Percentiles rank a stretch among this genome's conserved stretches.
These are phyloP conservation scores for Spizellomyces sp. DNA, from an alignment of 192 early-diverging fungal species.

Conservation along the genomic window DNA sequence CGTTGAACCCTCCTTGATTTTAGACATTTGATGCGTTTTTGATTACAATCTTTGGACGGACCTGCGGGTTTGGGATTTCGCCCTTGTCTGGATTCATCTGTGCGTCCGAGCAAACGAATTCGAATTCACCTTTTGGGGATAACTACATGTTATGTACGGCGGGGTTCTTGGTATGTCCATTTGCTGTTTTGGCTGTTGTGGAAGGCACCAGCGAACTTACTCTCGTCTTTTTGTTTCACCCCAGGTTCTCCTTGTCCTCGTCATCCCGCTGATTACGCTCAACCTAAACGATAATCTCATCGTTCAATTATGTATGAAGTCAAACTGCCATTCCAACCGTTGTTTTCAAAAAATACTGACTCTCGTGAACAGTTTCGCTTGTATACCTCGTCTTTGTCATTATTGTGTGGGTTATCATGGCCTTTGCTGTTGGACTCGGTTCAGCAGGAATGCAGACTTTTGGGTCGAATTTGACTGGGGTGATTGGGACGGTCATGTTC, in stretches of 20 bases:
- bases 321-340: background rate
- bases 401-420: slow-evolving; percentile 62
- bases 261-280: slow-evolving; percentile 61
- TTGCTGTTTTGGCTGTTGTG: background rate
- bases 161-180: slow-evolving; percentile 55
- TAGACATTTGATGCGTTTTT: slow-evolving; percentile 69
- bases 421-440: slow-evolving; percentile 53
- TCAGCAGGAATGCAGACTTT: slow-evolving; percentile 50
- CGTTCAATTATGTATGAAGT: slow-evolving; percentile 54
- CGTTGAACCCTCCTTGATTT: background rate
- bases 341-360: background rate
- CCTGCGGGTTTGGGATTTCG: slow-evolving; percentile 68
- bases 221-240: slow-evolving; percentile 6
- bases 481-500: slow-evolving; percentile 70
- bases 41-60: slow-evolving; percentile 57
- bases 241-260: slow-evolving; percentile 31
- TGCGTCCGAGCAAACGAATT: slow-evolving; percentile 42
- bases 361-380: slow-evolving; percentile 47
- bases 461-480: slow-evolving; percentile 50
- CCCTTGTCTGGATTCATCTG: slow-evolving; percentile 61
- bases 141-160: slow-evolving; percentile 63
- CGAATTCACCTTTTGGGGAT: slow-evolving; percentile 57
- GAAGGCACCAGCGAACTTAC: background rate
- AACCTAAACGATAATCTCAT: slow-evolving; percentile 72
- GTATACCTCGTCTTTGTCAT: slow-evolving; percentile 53